These are phyloP conservation scores for Castanea mollissima DNA, from an alignment of 306 rosid genomes.

Conservation along the genomic window DNA sequence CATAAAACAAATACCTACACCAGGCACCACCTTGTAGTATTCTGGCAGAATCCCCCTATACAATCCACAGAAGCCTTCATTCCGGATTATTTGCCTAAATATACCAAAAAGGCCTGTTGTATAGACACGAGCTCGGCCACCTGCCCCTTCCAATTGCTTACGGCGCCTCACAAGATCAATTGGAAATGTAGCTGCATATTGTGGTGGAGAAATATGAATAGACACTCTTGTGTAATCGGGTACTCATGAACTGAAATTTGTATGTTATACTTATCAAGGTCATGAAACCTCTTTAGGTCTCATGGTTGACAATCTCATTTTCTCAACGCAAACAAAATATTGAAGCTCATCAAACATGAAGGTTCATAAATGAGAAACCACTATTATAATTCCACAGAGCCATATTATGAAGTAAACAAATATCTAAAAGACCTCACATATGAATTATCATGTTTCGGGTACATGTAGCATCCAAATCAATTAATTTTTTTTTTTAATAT, in stretches of 20 bases:
- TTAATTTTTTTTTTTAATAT: neutral
- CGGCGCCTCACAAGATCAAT: conserved; percentile 96
- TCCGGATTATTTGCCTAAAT: conserved; percentile 66
- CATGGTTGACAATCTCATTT: neutral
- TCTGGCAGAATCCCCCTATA: conserved; percentile 95
- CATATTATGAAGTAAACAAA: neutral
- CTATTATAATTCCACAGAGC: neutral
- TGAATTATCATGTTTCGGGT: neutral
- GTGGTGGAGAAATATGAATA: conserved; percentile 31
- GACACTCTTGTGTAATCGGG: conserved; percentile 8
- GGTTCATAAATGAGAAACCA: neutral
- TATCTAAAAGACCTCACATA: neutral
- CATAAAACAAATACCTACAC: conserved; percentile 98
- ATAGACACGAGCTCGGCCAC: conserved; percentile 92
- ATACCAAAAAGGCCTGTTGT: conserved; percentile 67
- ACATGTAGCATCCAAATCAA: neutral
- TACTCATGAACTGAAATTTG: neutral
- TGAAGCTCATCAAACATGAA: neutral
- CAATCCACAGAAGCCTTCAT: conserved; percentile 86
- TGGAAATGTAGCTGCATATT: conserved; percentile 91
- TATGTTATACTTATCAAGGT: conserved; percentile 14
- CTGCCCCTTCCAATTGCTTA: conserved; percentile 95
- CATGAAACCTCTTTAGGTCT: neutral
- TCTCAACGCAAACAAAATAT: neutral
- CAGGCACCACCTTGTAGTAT: conserved; percentile 97